These are phyloP conservation scores for Isatis tinctoria DNA, from an alignment of 345 rosid genomes.

Conservation along the genomic window DNA sequence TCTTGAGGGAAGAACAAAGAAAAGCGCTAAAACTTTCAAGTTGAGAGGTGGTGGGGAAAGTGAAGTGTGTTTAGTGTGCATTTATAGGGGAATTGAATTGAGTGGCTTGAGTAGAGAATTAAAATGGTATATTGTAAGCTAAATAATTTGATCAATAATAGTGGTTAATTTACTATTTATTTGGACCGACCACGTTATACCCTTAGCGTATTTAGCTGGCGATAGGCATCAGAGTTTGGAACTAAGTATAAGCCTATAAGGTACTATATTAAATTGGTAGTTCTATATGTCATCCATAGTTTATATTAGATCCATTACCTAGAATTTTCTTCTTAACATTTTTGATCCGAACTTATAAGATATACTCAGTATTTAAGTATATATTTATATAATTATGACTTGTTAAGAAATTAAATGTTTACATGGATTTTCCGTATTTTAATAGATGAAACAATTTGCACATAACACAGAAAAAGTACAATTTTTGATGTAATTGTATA, in stretches of 20 bases:
- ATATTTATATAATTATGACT: too few species aligned
- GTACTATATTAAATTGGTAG: too few species aligned
- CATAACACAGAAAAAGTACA: too few species aligned
- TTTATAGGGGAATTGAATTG: conserved; percentile 14
- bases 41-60: conserved; percentile 16
- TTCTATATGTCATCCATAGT: too few species aligned
- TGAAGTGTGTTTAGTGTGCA: conserved; percentile 5
- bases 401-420: too few species aligned
- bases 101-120: neutral
- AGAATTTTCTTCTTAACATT: too few species aligned
- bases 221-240: conserved; percentile 1
- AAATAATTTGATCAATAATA: conserved; percentile 13
- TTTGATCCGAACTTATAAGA: too few species aligned
- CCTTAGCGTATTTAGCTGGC: conserved; percentile 30
- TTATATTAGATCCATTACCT: too few species aligned
- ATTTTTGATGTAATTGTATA: too few species aligned
- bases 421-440: too few species aligned
- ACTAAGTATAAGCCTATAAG: neutral
- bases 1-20: neutral
- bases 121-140: neutral
- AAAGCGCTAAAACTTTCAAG: conserved; percentile 5
- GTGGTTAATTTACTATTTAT: neutral
- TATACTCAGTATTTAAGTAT: too few species aligned
- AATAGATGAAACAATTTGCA: too few species aligned
- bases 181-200: conserved; percentile 26